Base-by-base conservation (phyloP, 192 early-diverging fungal genomes). In the Backusella morwellensis region DNA sequence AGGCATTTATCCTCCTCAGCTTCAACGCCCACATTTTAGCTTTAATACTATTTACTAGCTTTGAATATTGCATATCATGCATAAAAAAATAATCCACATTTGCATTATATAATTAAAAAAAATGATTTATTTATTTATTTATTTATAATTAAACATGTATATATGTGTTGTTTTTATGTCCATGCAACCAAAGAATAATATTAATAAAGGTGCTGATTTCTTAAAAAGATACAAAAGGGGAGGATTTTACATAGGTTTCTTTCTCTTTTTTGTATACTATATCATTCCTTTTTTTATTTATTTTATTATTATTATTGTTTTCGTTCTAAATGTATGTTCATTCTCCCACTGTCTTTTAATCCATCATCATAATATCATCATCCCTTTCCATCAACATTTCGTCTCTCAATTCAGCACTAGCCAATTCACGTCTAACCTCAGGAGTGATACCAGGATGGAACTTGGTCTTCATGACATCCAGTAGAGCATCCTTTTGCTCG, bases 351-450 rank as follows among this genome's bases (percentile, higher is more conserved):
- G 32, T 23, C 8, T 26, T 52, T 84, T 78, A 84, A 44, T 84
- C 83, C 72, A 82, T 75, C 75, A 82, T 77, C 83, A 84, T 82
- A 73, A 85, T 83, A 73, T 86, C 85, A 73, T 87, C 85, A 36
- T 92, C 90, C 32, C 82, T 86, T 1, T 86, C 86, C 59, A 88
- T 87, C 68, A 92, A 74, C 77, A 93, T 83, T 80, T 93, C 91
- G 42, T 90, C 92, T 77, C 93, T 88, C 35, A 91, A 88, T 29
- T 91, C 87, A 32, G 90, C 87, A 82, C 91, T 87, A 66, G 87
- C 82, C 32, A 99, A 80, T 83, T 99, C 98, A 72, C 97, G 90
- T 42, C 97, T 91, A 81, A 99, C 93, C 86, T 99, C 98, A 40
- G 97, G 93, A 1, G 95, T 90, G 69, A 99, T 98, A 71, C 87